Evolutionary conservation across 305 asterid species (phyloP).

Genomic region (Fraxinus baroniana): DNA sequence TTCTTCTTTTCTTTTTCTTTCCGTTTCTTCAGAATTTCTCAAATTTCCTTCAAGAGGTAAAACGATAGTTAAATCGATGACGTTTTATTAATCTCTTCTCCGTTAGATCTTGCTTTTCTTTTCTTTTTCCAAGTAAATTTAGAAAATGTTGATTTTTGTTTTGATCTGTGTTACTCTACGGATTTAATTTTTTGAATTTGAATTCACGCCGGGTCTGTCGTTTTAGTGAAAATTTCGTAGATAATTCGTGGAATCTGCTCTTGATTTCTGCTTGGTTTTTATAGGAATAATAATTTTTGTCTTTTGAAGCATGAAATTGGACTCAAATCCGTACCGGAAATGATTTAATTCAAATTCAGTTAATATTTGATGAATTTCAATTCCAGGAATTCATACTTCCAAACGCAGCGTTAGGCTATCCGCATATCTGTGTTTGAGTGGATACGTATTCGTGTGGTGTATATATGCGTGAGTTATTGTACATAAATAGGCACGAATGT

Average conservation of each 20-base stretch:
- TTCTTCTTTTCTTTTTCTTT: background rate
- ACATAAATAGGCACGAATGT: background rate
- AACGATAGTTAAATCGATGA: conserved; percentile 14
- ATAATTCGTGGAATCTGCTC: background rate
- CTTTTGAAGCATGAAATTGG: background rate
- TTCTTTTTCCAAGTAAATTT: background rate
- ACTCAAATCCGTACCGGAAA: background rate
- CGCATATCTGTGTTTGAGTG: background rate
- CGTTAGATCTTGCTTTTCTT: background rate
- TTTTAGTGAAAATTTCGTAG: background rate
- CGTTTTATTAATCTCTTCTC: conserved; percentile 8
- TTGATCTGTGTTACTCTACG: background rate
- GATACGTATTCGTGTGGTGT: background rate
- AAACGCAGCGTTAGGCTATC: background rate
- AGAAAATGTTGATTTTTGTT: background rate
- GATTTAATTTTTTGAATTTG: background rate
- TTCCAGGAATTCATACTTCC: background rate
- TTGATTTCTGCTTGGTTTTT: background rate
- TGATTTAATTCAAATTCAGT: background rate
- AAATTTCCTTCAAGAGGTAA: conserved; percentile 13
- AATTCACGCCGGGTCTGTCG: background rate
- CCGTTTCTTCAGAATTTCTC: background rate
- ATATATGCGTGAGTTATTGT: background rate
- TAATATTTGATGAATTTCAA: background rate
- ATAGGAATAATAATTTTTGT: background rate